Conservation (phyloP, 805 yeast species). For the Naumovozyma dairenensis region DNA sequence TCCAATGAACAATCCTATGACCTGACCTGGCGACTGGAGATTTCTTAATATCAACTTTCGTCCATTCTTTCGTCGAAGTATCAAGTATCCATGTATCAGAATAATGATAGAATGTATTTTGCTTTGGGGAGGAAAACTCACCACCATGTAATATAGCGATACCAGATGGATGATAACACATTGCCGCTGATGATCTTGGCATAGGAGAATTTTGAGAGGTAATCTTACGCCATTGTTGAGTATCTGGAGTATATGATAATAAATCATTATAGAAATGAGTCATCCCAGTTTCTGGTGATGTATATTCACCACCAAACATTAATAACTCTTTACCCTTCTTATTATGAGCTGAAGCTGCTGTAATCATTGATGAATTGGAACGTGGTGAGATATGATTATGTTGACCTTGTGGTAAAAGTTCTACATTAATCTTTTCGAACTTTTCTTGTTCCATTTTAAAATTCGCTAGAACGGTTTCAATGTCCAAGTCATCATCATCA, state of each 20-base stretch:
- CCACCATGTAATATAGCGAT: slow-evolving; percentile 85
- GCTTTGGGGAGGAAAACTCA: slow-evolving; percentile 94
- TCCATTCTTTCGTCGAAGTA: slow-evolving; percentile 78
- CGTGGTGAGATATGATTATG: no score
- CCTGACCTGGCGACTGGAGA: slow-evolving; percentile 88
- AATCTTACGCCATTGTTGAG: slow-evolving; percentile 70
- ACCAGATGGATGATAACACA: slow-evolving; percentile 90
- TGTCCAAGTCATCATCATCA: slow-evolving; percentile 72
- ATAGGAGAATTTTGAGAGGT: slow-evolving; percentile 81
- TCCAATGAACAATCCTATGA: slow-evolving; percentile 85
- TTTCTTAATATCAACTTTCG: slow-evolving; percentile 64
- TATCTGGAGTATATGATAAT: slow-evolving; percentile 60
- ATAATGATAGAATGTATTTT: slow-evolving; percentile 88
- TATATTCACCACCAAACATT: slow-evolving; percentile 83
- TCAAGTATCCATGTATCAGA: slow-evolving; percentile 95
- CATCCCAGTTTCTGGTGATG: slow-evolving; percentile 35
- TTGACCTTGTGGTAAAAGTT: slow-evolving; percentile 50
- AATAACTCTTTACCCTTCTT: slow-evolving; percentile 71
- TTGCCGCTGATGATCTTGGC: slow-evolving; percentile 88
- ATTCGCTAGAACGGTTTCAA: slow-evolving; percentile 72
- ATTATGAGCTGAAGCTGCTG: slow-evolving; percentile 63
- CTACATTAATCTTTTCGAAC: slow-evolving; percentile 61
- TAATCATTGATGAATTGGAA: slow-evolving; percentile 63
- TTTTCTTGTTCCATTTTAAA: slow-evolving; percentile 72
- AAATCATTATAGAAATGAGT: slow-evolving; percentile 78